phyloP scores from a whole-genome alignment of 2,329 filamentous ascomycete genomes.

The Emericellopsis cladophorae region DNA sequence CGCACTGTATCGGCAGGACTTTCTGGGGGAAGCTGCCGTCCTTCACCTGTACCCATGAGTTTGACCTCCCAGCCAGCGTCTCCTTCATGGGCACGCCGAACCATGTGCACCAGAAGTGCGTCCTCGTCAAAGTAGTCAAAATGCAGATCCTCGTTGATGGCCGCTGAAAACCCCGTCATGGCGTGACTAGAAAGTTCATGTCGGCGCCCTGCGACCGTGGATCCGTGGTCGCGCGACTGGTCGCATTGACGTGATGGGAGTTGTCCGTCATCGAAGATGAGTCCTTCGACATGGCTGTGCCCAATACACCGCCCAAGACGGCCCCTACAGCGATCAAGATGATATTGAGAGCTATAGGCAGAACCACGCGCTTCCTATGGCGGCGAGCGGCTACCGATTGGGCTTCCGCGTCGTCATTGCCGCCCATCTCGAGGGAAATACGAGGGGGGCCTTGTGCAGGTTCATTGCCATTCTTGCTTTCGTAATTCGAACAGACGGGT shows the following conservation, averaged over 20 bases:
- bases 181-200: too few species aligned
- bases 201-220: too few species aligned
- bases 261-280: too few species aligned
- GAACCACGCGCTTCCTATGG: not conserved
- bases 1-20: not conserved
- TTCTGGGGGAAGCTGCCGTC: not conserved
- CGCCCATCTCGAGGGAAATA: not conserved
- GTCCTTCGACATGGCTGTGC: not conserved
- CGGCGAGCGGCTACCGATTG: not conserved
- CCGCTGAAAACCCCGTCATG: not conserved
- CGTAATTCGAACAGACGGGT: too few species aligned
- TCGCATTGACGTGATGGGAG: too few species aligned
- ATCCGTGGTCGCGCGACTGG: too few species aligned
- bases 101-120: not conserved
- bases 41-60: not conserved
- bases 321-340: slow-evolving; percentile 1
- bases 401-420: not conserved
- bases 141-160: not conserved
- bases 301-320: not conserved
- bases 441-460: too few species aligned
- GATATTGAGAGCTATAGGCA: not conserved
- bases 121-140: slow-evolving; percentile 1
- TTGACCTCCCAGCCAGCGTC: not conserved
- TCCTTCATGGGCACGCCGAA: not conserved
- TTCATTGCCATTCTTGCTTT: too few species aligned